A percentile compares a stretch with the other conserved stretches of the same genome.
phyloP scores from a whole-genome alignment of 495 filamentous ascomycete species.

The Ramalina intermedia region DNA sequence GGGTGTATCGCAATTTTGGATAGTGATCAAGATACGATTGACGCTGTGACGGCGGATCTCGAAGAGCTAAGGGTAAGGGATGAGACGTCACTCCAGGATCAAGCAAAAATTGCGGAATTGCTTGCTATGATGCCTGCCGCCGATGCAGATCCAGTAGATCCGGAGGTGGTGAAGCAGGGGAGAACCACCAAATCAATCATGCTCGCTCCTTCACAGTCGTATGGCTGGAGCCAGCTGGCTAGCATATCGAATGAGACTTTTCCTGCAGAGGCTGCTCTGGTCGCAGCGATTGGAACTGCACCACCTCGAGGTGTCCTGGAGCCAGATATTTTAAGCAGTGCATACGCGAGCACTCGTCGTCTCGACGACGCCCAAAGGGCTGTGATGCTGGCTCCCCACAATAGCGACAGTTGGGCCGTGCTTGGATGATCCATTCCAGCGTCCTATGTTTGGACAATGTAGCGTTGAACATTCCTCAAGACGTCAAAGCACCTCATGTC shows the following conservation, averaged over 20 bases:
- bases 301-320: constrained; percentile 55
- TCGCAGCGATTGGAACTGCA: constrained; percentile 55
- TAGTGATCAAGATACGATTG: constrained; percentile 56
- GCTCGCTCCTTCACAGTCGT: constrained; percentile 56
- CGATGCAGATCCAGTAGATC: constrained; percentile 9
- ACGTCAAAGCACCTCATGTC: too few species aligned
- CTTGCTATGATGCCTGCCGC: constrained; percentile 39
- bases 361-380: constrained; percentile 60
- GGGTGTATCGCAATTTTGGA: constrained; percentile 75
- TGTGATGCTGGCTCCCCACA: constrained; percentile 75
- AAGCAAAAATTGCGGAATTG: constrained; percentile 40
- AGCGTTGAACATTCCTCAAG: too few species aligned
- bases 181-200: constrained; percentile 48
- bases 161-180: constrained; percentile 29
- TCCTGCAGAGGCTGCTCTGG: constrained; percentile 65
- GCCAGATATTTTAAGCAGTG: constrained; percentile 52
- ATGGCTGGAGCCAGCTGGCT: constrained; percentile 64
- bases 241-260: constrained; percentile 37
- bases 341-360: constrained; percentile 62
- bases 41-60: constrained; percentile 70
- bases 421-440: constrained; percentile 8
- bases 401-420: constrained; percentile 45
- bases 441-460: too few species aligned
- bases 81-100: constrained; percentile 30
- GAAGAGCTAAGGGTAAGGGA: constrained; percentile 51